phyloP scores from a whole-genome alignment of 768 basidiomycete genomes.

The Russula abietina region DNA sequence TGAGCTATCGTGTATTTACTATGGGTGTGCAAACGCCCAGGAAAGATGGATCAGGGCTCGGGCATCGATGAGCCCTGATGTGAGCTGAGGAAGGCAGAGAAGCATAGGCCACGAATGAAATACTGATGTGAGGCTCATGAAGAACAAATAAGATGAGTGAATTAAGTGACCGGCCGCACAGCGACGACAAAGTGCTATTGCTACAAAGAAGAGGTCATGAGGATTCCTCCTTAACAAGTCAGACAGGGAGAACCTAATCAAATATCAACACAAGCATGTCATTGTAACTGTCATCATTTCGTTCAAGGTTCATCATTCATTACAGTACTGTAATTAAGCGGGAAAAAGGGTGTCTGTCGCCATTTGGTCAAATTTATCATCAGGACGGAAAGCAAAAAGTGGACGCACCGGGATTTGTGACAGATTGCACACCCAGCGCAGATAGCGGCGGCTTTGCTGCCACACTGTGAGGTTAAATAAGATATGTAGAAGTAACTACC shows the following conservation, averaged over 20 bases:
- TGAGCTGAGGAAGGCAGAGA: neutral
- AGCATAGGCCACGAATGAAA: neutral
- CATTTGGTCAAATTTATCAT: too few species aligned
- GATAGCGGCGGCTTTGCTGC: too few species aligned
- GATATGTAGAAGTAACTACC: too few species aligned
- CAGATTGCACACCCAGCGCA: too few species aligned
- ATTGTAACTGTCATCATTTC: neutral
- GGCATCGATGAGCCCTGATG: neutral
- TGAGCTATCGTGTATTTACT: neutral
- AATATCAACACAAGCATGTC: neutral
- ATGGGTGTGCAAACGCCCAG: too few species aligned
- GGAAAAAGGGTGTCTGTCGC: too few species aligned
- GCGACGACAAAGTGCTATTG: neutral
- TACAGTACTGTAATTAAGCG: too few species aligned
- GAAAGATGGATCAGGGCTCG: neutral
- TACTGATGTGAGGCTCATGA: neutral
- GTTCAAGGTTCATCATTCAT: neutral
- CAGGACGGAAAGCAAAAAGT: too few species aligned
- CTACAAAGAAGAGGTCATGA: neutral
- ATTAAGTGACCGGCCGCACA: neutral
- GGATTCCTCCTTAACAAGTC: neutral
- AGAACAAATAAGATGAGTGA: neutral
- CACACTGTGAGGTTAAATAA: too few species aligned
- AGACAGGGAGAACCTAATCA: neutral
- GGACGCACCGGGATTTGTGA: too few species aligned